A percentile compares a stretch with the other conserved stretches of the same genome.
Evolutionary conservation across 345 rosid species (phyloP).

Genomic region (Rhizophora mangle): DNA sequence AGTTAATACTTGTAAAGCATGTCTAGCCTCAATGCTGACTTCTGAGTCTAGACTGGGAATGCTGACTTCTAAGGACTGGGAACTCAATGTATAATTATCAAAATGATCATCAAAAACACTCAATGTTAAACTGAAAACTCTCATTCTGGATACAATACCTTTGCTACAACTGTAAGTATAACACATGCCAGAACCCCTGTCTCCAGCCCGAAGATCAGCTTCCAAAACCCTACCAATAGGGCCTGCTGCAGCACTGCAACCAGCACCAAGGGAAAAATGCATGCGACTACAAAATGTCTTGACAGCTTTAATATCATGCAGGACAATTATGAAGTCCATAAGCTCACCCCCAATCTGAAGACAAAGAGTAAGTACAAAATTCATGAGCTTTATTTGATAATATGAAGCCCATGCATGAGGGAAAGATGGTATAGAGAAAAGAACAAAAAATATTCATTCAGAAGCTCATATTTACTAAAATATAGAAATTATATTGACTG

Average conservation of each 20-base stretch:
- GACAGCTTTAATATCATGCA: conserved; percentile 89
- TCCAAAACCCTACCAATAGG: conserved; percentile 98
- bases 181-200: conserved; percentile 87
- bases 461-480: neutral
- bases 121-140: conserved; percentile 12
- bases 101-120: neutral
- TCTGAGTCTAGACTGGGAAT: too few species aligned
- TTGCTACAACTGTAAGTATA: conserved; percentile 97
- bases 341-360: conserved; percentile 90
- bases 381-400: neutral
- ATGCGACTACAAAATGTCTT: conserved; percentile 94
- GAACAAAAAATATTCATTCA: neutral
- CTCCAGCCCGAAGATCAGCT: conserved; percentile 95
- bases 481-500: neutral
- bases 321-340: conserved; percentile 88
- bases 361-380: conserved; percentile 1
- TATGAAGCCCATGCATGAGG: neutral
- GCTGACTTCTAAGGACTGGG: too few species aligned
- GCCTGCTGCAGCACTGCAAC: conserved; percentile 98
- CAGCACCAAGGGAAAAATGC: conserved; percentile 97
- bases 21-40: too few species aligned
- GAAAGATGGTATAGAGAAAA: neutral
- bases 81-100: neutral
- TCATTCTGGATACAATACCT: conserved; percentile 41
- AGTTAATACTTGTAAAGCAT: too few species aligned